Percentiles rank a stretch among this genome's conserved stretches.
Conservation (phyloP, 345 rosid genomes). For the Linum usitatissimum region DNA sequence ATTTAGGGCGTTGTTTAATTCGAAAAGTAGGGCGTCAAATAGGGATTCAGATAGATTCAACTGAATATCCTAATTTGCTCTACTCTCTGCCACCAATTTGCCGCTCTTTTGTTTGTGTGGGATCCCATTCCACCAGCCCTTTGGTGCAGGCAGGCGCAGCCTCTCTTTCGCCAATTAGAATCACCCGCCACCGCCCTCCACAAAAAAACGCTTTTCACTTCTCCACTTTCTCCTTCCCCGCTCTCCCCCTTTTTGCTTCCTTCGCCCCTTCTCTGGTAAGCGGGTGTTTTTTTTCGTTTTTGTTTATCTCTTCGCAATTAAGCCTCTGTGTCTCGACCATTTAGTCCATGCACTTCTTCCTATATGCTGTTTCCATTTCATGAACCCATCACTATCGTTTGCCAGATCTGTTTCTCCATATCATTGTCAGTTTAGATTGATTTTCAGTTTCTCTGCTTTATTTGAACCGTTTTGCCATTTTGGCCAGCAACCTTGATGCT, state of each 20-base stretch:
- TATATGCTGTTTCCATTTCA: not conserved
- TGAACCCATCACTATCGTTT: not conserved
- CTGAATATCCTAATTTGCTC: no score
- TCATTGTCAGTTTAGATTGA: not conserved
- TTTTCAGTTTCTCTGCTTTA: not conserved
- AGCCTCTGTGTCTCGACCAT: not conserved
- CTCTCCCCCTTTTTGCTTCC: not conserved
- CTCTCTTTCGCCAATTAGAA: not conserved
- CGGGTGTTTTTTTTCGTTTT: no score
- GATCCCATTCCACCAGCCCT: no score
- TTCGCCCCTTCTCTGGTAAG: not conserved
- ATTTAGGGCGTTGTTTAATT: no score
- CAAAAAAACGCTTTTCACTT: not conserved
- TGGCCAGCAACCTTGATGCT: not conserved
- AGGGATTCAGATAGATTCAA: no score
- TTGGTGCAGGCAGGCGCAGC: not conserved
- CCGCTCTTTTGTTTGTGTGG: no score
- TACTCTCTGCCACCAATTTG: no score
- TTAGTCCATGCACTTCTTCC: not conserved
- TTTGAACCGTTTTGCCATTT: not conserved
- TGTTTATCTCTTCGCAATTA: not conserved
- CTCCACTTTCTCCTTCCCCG: not conserved
- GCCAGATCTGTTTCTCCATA: not conserved
- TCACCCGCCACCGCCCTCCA: constrained; percentile 1
- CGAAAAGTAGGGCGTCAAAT: no score